A percentile compares a stretch with the other conserved stretches of the same genome.
These are phyloP conservation scores for Aspergillus sp. DNA, from an alignment of 2,329 filamentous ascomycete genomes.

Conservation along the genomic window DNA sequence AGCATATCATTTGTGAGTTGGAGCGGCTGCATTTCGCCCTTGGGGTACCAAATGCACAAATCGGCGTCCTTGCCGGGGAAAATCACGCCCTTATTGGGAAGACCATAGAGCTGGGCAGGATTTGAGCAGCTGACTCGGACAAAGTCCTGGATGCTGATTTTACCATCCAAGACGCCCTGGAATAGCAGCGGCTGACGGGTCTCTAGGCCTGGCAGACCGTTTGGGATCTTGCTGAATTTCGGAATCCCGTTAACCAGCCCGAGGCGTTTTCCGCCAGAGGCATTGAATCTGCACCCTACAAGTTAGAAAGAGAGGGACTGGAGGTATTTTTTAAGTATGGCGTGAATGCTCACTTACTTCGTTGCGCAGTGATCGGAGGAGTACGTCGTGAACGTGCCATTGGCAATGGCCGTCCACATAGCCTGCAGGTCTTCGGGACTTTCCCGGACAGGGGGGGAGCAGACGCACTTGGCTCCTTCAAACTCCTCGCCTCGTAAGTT, in stretches of 20 bases:
- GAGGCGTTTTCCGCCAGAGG: too few species aligned
- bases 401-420: slow-evolving; percentile 53
- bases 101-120: slow-evolving; percentile 46
- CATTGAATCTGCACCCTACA: too few species aligned
- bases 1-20: slow-evolving; percentile 34
- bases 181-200: slow-evolving; percentile 43
- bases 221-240: slow-evolving; percentile 43
- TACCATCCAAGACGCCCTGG: slow-evolving; percentile 12
- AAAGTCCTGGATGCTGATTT: slow-evolving; percentile 38
- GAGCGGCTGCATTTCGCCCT: slow-evolving; percentile 18
- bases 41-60: slow-evolving; percentile 45
- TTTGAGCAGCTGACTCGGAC: slow-evolving; percentile 46
- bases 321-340: too few species aligned
- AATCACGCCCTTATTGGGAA: slow-evolving; percentile 42
- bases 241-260: slow-evolving; percentile 1
- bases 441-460: slow-evolving; percentile 53
- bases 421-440: slow-evolving; percentile 49
- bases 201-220: slow-evolving; percentile 46
- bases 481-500: slow-evolving; percentile 43
- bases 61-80: slow-evolving; percentile 45
- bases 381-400: slow-evolving; percentile 57
- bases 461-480: slow-evolving; percentile 55
- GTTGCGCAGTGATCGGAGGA: slow-evolving; percentile 25
- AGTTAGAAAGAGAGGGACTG: too few species aligned
- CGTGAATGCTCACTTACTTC: too few species aligned